These are phyloP conservation scores for maize (Zea mays) DNA, from an alignment of 176 grass and related monocot species.

Conservation along the genomic window Zm-B73-REFERENCE-NAM-5.0 NC_050097.1:231494501-231495000, in stretches of 20 bases:
- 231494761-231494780: conserved; percentile 22
- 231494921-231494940: conserved; percentile 7
- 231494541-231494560: background rate
- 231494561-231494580: background rate
- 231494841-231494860: conserved; percentile 97
- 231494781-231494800: background rate
- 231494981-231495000: conserved; percentile 11
- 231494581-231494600: background rate
- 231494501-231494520: background rate
- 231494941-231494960: conserved; percentile 21
- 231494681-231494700: conserved; percentile 79
- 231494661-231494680: conserved; percentile 85
- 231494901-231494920: conserved; percentile 36
- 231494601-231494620: background rate
- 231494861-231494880: conserved; percentile 95
- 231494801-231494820: conserved; percentile 94
- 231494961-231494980: background rate
- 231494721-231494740: conserved; percentile 67
- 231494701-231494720: conserved; percentile 85
- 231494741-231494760: background rate
- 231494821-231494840: conserved; percentile 90
- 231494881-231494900: conserved; percentile 62
- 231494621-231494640: conserved; percentile 57
- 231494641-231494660: conserved; percentile 73
- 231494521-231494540: background rate